phyloP scores from a whole-genome alignment of 495 filamentous ascomycete species.

The Podospora tetraspora region DNA sequence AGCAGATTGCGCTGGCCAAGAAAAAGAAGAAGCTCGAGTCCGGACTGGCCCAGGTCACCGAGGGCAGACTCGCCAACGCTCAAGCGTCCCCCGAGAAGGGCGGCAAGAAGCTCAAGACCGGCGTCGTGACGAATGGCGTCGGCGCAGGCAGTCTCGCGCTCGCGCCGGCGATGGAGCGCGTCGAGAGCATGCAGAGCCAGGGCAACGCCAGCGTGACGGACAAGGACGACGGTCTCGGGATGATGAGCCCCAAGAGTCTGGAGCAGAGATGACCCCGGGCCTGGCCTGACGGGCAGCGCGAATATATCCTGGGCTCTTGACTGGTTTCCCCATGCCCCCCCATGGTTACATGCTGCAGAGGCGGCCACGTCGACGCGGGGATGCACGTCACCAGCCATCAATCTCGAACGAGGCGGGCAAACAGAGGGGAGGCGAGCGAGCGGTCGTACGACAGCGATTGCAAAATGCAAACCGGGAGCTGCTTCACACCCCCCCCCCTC shows the following conservation, averaged over 20 bases:
- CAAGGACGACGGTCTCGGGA: slow-evolving; percentile 51
- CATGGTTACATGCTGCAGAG: background rate
- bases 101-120: slow-evolving; percentile 37
- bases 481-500: background rate
- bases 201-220: slow-evolving; percentile 49
- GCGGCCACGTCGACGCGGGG: background rate
- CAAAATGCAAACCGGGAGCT: background rate
- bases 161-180: slow-evolving; percentile 42
- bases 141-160: slow-evolving; percentile 9
- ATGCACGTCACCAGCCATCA: background rate
- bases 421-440: background rate
- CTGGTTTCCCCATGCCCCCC: background rate
- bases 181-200: slow-evolving; percentile 48
- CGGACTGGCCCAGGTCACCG: slow-evolving; percentile 39
- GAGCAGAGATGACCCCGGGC: slow-evolving; percentile 29
- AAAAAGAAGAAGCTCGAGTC: slow-evolving; percentile 66
- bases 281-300: background rate
- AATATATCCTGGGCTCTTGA: background rate
- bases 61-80: slow-evolving; percentile 34
- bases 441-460: background rate
- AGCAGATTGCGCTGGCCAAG: slow-evolving; percentile 65
- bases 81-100: slow-evolving; percentile 35
- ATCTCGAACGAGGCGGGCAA: background rate
- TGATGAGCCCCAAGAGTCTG: slow-evolving; percentile 66
- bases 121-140: slow-evolving; percentile 30